Base-by-base conservation (phyloP, 306 rosid genomes). In the Inga leiocalycina region DNA sequence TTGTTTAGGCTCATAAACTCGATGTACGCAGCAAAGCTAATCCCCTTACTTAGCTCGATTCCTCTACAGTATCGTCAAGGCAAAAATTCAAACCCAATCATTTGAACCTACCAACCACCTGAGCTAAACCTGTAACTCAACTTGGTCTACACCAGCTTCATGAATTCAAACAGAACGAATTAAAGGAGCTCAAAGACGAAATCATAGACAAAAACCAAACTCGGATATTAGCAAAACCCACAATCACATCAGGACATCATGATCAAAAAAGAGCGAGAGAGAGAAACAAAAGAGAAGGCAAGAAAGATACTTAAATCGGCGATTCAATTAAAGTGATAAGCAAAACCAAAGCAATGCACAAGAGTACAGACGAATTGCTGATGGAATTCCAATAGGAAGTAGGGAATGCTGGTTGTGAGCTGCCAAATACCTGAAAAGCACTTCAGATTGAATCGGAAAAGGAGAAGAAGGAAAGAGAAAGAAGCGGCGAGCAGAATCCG, bases 271-370 rank as follows among this genome's bases (percentile, higher is more conserved):
- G 10, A 19, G 7, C 0, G 10, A 37, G 41, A 0, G 14, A 24
- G 27, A 9, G 30, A 22, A 35, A 37, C 3, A 35, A 72, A 45
- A 34, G 59, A 34, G 49, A 64, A 10, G 19, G 10, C 41, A 17
- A 35, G 11, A 16, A 27, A 46, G 27, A 74, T 44, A 41, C 48
- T 75, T 20, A 68, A 64, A 37, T 49, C 64, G 1, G n/a, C 67
- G 84, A 76, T 76, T 80, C 41, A 19, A 73, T 57, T 62, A 76
- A 69, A 75, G 12, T 45, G 54, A 67, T 27, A 0, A 3, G 30
- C 37, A 22, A 72, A 81, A 81, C 71, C 77, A 4, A 65, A 69
- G 61, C 83, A 84, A 86, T 86, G 91, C n/a, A 74, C 35, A 24
- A 61, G 22, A 30, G 59, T 43, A 41, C 9, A 62, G 10, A 43